Evolutionary conservation across 495 filamentous ascomycete species (phyloP).

Genomic region (Rusavskia elegans): DNA sequence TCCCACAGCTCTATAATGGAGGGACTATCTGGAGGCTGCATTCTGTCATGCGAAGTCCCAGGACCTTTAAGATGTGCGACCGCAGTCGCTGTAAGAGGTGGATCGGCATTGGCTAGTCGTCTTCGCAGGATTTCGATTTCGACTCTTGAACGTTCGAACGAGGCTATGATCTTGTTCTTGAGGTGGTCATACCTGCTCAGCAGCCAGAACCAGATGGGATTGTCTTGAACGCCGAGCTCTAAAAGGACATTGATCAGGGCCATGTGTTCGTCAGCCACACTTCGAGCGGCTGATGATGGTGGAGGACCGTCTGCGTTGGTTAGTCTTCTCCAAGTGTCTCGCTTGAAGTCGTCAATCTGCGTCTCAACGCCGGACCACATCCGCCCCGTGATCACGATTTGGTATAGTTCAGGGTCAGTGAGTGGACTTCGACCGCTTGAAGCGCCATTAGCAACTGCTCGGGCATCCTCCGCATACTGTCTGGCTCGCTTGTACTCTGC

Average conservation of each 20-base stretch:
- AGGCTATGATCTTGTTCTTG: slow-evolving; percentile 62
- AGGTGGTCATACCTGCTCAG: slow-evolving; percentile 75
- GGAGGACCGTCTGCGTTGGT: slow-evolving; percentile 33
- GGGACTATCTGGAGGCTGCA: slow-evolving; percentile 47
- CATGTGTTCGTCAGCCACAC: slow-evolving; percentile 65
- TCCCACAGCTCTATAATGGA: slow-evolving; percentile 86
- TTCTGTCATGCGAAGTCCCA: slow-evolving; percentile 36
- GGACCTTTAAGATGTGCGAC: slow-evolving; percentile 60
- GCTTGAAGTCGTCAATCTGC: slow-evolving; percentile 72
- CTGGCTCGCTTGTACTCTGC: slow-evolving; percentile 73
- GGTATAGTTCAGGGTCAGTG: slow-evolving; percentile 62
- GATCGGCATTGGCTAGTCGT: slow-evolving; percentile 55
- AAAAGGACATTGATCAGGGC: slow-evolving; percentile 74
- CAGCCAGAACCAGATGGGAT: slow-evolving; percentile 92
- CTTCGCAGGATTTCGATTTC: slow-evolving; percentile 85
- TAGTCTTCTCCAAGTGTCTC: slow-evolving; percentile 71
- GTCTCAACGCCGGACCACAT: slow-evolving; percentile 87
- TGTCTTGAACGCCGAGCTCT: slow-evolving; percentile 85
- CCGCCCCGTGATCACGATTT: slow-evolving; percentile 74
- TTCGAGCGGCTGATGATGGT: slow-evolving; percentile 20
- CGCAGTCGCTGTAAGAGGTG: slow-evolving; percentile 48
- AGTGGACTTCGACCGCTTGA: slow-evolving; percentile 30
- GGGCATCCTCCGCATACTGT: slow-evolving; percentile 57
- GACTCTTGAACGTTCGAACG: slow-evolving; percentile 66
- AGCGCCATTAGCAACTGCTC: slow-evolving; percentile 38